Evolutionary conservation across 2,329 filamentous ascomycete species (phyloP), one percentile per base, ranked within the genome.

Genomic region (Sordariomycetes sp.): DNA sequence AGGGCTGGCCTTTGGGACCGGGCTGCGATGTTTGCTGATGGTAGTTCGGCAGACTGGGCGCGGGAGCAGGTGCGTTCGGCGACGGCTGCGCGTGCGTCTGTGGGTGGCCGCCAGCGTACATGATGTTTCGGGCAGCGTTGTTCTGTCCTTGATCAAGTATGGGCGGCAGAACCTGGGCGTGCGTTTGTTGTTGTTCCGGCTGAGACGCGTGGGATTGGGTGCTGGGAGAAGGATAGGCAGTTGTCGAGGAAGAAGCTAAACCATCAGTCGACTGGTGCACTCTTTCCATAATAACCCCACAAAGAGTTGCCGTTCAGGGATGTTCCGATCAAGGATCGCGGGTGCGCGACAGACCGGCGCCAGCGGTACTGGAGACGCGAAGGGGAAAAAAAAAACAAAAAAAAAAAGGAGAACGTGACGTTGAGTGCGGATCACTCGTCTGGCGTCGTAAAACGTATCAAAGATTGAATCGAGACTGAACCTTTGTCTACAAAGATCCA

Each of bases 11-110:
- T 57, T 79, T 74, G 54, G 72, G 72, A 39, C 67, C 70, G 57
- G 73, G 72, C 62, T 79, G 75, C 32, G 73, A 72, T 42, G 73
- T 76, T 54, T 72, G 69, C 62, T 77, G 77, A 50, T 50, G 45
- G 64, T 82, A 83, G 66, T 70, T 76, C 17, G 74, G 72, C 74
- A 82, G 76, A 64, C 72, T 76, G 66, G 71, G 75, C 56, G 72
- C 70, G 42, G 80, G 78, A 58, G 76, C 79, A 42, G 81, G 80
- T 32, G 81, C 82, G 65, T 81, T 82, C 42, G 82, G 81, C 17
- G 81, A 83, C n/a, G 78, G 77, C 53, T 80, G 78, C 24, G 80
- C 83, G 65, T 81, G 81, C 52, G 80, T 83, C 64, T 84, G 80
- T 63, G 78, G 77, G 67, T 82, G 78, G 65, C 70, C 52, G 65